These are phyloP conservation scores for Boeremia lycopersici DNA, from an alignment of 2,329 filamentous ascomycete species.

Conservation along the genomic window DNA sequence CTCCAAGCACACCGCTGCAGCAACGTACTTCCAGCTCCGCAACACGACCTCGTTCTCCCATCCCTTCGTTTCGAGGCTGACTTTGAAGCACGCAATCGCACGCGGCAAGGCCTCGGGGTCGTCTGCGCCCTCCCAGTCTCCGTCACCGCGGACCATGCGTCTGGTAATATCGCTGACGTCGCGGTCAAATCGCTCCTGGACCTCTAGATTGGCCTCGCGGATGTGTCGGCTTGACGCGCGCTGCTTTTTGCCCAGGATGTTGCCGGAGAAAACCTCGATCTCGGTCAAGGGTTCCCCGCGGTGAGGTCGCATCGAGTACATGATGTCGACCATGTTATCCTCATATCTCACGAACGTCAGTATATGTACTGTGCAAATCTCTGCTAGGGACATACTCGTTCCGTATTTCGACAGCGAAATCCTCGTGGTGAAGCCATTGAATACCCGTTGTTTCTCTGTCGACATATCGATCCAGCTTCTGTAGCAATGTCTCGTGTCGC, in stretches of 20 bases:
- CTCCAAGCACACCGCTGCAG: slow-evolving; percentile 57
- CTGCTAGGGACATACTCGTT: slow-evolving; percentile 23
- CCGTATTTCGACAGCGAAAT: slow-evolving; percentile 52
- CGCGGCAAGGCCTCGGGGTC: slow-evolving; percentile 53
- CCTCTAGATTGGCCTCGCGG: slow-evolving; percentile 38
- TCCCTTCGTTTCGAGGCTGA: slow-evolving; percentile 46
- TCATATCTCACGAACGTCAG: slow-evolving; percentile 54
- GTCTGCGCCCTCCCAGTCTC: slow-evolving; percentile 30
- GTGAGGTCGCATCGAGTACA: slow-evolving; percentile 47
- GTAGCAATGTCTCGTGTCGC: slow-evolving; percentile 30
- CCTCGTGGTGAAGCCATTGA: slow-evolving; percentile 48
- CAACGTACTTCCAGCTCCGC: slow-evolving; percentile 60
- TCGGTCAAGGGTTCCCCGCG: slow-evolving; percentile 39
- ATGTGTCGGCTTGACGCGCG: slow-evolving; percentile 42
- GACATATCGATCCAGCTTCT: slow-evolving; percentile 50
- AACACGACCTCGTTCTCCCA: slow-evolving; percentile 42
- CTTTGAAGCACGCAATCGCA: slow-evolving; percentile 57
- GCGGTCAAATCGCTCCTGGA: slow-evolving; percentile 50
- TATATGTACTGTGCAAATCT: not conserved
- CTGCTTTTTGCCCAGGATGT: slow-evolving; percentile 59
- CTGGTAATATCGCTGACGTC: slow-evolving; percentile 52
- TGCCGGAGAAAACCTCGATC: slow-evolving; percentile 60
- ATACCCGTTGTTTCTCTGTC: slow-evolving; percentile 46
- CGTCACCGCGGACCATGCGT: slow-evolving; percentile 52
- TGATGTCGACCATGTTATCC: slow-evolving; percentile 55